These are phyloP conservation scores for Ophidiomyces ophidiicola DNA, from an alignment of 2,329 filamentous ascomycete species.

Conservation along the genomic window DNA sequence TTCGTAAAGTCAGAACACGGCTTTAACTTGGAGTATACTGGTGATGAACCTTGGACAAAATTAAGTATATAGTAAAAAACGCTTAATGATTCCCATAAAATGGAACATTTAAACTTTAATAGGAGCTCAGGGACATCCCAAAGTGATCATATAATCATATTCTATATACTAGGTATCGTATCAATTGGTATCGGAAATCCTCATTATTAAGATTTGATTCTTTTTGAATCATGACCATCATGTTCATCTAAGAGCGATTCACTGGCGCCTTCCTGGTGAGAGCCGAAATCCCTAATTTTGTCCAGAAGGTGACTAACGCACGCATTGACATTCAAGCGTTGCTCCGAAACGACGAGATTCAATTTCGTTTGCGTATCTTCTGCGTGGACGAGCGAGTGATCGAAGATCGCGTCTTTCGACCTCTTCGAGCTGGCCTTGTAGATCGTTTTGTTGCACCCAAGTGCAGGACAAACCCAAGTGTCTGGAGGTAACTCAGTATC, in stretches of 20 bases:
- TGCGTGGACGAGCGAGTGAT: slow-evolving; percentile 26
- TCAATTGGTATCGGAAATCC: no score
- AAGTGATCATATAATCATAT: no score
- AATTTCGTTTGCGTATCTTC: slow-evolving; percentile 28
- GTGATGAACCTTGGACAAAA: no score
- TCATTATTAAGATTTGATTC: slow-evolving; percentile 12
- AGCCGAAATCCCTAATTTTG: slow-evolving; percentile 20
- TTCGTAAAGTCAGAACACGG: no score
- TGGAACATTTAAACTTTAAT: background rate
- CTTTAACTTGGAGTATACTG: no score
- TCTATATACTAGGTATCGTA: no score
- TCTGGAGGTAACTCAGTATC: slow-evolving; percentile 19
- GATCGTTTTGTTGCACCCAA: slow-evolving; percentile 25
- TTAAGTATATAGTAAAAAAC: no score
- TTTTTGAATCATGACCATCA: slow-evolving; percentile 13
- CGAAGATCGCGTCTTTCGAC: slow-evolving; percentile 24
- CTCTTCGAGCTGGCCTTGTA: slow-evolving; percentile 25
- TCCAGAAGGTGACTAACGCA: slow-evolving; percentile 26
- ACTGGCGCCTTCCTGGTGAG: slow-evolving; percentile 15
- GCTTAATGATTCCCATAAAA: no score
- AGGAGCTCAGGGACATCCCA: no score
- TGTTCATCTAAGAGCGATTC: slow-evolving; percentile 10
- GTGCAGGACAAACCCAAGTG: slow-evolving; percentile 26
- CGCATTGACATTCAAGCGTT: slow-evolving; percentile 24
- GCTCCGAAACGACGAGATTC: slow-evolving; percentile 27